Evolutionary conservation across 257 asterid genomes (phyloP).

Genomic region (Capsicum chinense): DNA sequence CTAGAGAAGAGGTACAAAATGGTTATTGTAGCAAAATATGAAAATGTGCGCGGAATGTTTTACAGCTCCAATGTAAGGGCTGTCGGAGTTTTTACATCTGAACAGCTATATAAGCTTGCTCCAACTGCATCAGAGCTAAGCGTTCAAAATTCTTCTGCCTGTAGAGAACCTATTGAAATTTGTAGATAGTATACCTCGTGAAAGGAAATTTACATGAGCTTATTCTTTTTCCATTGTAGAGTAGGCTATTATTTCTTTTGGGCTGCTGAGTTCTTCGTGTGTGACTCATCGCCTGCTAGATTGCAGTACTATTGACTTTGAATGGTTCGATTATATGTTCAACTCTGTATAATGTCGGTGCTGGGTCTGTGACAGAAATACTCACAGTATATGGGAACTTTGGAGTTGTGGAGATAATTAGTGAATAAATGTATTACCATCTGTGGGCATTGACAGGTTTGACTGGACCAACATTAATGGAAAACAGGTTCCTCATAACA

Average conservation of each 20-base stretch:
- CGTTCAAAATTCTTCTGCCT: slow-evolving; percentile 40
- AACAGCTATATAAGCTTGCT: slow-evolving; percentile 50
- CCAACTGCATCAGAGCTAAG: slow-evolving; percentile 37
- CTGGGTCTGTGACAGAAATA: slow-evolving; percentile 4
- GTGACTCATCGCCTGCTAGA: neutral
- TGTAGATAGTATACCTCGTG: slow-evolving; percentile 30
- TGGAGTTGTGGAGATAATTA: neutral
- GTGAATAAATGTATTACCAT: neutral
- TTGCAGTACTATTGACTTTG: neutral
- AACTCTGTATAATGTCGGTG: neutral
- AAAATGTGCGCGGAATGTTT: slow-evolving; percentile 30
- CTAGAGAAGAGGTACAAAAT: slow-evolving; percentile 29
- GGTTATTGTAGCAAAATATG: slow-evolving; percentile 28
- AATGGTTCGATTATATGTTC: neutral
- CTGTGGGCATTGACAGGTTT: neutral
- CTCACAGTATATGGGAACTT: neutral
- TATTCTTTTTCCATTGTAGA: neutral
- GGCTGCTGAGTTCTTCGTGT: neutral
- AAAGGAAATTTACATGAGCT: slow-evolving; percentile 10
- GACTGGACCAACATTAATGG: neutral
- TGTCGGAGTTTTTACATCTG: slow-evolving; percentile 60
- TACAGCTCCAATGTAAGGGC: slow-evolving; percentile 55
- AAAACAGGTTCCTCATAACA: neutral
- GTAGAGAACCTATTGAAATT: slow-evolving; percentile 40
- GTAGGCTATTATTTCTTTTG: neutral